These are phyloP conservation scores for Candida germanica DNA, from an alignment of 805 yeast species.

Conservation along the genomic window DNA sequence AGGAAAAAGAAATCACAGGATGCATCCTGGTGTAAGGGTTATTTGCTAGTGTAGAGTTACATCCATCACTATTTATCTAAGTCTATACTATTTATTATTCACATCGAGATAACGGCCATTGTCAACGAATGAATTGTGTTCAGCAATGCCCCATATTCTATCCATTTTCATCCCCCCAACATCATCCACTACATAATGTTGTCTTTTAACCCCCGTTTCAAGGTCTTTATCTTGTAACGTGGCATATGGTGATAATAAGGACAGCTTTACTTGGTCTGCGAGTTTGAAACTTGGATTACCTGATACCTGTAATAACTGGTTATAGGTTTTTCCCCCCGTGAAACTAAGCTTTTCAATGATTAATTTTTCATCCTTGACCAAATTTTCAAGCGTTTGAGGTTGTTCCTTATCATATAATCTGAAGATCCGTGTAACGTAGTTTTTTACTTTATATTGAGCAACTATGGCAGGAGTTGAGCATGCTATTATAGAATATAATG, in stretches of 20 bases:
- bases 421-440: constrained; percentile 70
- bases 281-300: constrained; percentile 36
- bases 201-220: constrained; percentile 31
- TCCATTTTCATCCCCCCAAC: constrained; percentile 84
- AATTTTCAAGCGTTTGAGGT: constrained; percentile 62
- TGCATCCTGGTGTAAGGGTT: too few relatives aligned
- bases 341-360: constrained; percentile 64
- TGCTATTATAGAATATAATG: constrained; percentile 41
- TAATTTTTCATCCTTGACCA: constrained; percentile 60
- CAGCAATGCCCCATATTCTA: constrained; percentile 80
- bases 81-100: too few relatives aligned
- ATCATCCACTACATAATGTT: constrained; percentile 64
- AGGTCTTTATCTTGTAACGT: constrained; percentile 40
- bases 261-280: constrained; percentile 17
- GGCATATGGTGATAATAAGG: constrained; percentile 23
- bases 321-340: constrained; percentile 65
- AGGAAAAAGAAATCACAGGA: too few relatives aligned
- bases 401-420: constrained; percentile 61
- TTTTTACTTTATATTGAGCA: constrained; percentile 50
- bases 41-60: too few relatives aligned
- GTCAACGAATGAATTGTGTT: constrained; percentile 59
- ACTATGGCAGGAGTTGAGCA: constrained; percentile 56
- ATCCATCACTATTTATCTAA: too few relatives aligned
- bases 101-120: constrained; percentile 53
- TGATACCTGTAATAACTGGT: constrained; percentile 53